Evolutionary conservation across 352 stramenopile species (phyloP), one percentile per base, ranked within the genome.

Genomic region (Globisporangium paroecandrum): DNA sequence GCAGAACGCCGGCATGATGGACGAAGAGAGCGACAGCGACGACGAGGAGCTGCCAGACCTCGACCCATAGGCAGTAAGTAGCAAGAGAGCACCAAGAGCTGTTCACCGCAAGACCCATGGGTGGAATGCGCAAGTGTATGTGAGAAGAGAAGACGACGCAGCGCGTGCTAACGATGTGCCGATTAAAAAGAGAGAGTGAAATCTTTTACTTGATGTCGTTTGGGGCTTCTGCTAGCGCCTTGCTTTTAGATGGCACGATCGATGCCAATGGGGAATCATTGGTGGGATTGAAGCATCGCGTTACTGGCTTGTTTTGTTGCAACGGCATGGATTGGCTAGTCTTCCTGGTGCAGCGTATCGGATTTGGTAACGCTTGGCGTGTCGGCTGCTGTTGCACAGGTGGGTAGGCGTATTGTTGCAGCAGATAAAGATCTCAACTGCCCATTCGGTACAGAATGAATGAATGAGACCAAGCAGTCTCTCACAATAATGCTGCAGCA

Each of bases 11-110:
- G 77, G 78, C 38, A 87, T 96, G 77, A 91, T 93, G 81, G 79
- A 78, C 64, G 81, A 83, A 22, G 79, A 73, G 59, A 79, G 76
- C 36, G 82, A 89, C 76, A 90, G 81, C 69, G 87, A 96, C 64
- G 87, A 94, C 68, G 87, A 95, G 60, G 86, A 93, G 58, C 76
- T 97, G 70, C 87, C 89, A 20, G 89, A 97, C 67, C 76, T 95
- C 15, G 87, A 97, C 77, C 75, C 85, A n/a, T 65, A 69, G 20
- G 58, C 27, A 89, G 87, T 58, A 68, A 72, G 46, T 38, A 27
- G 29, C 9, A 58, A 58, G 49, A 29, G 22, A 57, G 32, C 32
- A 10, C 7, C 32, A 38, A 38, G 32, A 38, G 32, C 7, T 38
- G 32, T 38, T 7, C 32, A 38, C 32, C 32, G 32, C 32, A 38